Base-by-base conservation (phyloP, 208 protist species). In the Trypanosoma cruzi region DNA sequence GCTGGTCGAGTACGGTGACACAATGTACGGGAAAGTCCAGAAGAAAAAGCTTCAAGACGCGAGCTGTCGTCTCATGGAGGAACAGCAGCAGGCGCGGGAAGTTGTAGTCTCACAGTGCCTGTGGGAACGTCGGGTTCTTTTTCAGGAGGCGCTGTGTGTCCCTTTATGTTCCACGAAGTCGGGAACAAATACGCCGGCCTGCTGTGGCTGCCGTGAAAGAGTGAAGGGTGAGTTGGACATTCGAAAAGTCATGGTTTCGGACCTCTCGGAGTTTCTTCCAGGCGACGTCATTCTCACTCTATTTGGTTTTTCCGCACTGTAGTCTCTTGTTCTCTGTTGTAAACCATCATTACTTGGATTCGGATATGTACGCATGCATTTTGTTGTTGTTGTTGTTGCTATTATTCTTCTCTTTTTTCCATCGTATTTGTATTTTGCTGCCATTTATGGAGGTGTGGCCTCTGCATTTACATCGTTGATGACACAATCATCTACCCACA, bases 181-280 rank as follows among this genome's bases (percentile, higher is more conserved):
- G 29, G 26, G 10, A 44, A 32, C 28, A 26, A 40, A 13, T 26
- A 11, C 14, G 24, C 32, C 4, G 34, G 31, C 7, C 31, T n/a
- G 24, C 2, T 28, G n/a, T 36, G 52, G 20, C 10, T 13, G 34
- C 13, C 16, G 14, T 29, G 61, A 31, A 50, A 53, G 4, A 20
- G 13, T 31, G 26, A 14, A 18, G 54, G n/a, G 4, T 59, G 65
- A 68, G 22, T 59, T 82, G 1, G 72, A 79, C 37, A 71, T 82
- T 16, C 50, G 77, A 3, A 64, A 64, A 18, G 34, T 40, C 22
- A 31, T 79, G 49, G 36, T 82, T n/a, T 31, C 77, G 31, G 64
- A 75, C 32, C 52, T 79, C 6, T 55, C 22, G 10, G 53, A 79
- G 11, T 82, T 82, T 72, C 36, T 68, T 56, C 32, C 49, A 18